Percentiles rank a stretch among this genome's conserved stretches.
Conservation (phyloP, 176 grass and related monocot genomes). For the Thinopyrum elongatum region DNA sequence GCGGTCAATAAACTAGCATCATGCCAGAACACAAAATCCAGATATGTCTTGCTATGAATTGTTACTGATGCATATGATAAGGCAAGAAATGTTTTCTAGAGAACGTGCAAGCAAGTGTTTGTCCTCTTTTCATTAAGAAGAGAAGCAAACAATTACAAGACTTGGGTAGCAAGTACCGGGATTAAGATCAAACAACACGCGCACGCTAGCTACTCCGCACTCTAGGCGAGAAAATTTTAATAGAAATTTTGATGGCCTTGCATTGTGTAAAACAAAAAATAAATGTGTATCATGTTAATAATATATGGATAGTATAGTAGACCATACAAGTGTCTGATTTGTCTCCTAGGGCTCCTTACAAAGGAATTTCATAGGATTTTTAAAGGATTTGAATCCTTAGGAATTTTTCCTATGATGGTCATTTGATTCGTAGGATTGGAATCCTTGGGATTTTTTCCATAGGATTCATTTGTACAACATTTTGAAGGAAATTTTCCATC, state of each 20-base stretch:
- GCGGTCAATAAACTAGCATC: neutral
- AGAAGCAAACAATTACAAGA: neutral
- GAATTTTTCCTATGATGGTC: no score
- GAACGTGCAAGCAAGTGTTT: neutral
- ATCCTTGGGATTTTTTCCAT: no score
- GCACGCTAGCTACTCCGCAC: neutral
- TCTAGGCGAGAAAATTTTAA: neutral
- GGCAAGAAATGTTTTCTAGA: neutral
- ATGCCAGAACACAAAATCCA: neutral
- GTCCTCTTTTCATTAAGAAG: neutral
- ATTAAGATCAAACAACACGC: neutral
- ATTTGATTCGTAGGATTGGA: no score
- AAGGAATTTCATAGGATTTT: no score
- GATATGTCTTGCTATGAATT: conserved; percentile 3
- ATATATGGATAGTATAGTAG: neutral
- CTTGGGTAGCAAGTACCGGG: neutral
- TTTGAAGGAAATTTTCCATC: no score
- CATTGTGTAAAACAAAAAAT: conserved; percentile 6
- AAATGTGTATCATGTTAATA: neutral
- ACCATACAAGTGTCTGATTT: neutral
- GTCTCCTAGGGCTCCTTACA: neutral
- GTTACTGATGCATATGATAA: conserved; percentile 2
- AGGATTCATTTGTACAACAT: no score
- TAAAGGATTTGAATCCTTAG: no score
- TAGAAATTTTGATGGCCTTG: neutral